Conservation (phyloP, 257 asterid genomes). For the Ehretia macrophylla region DNA sequence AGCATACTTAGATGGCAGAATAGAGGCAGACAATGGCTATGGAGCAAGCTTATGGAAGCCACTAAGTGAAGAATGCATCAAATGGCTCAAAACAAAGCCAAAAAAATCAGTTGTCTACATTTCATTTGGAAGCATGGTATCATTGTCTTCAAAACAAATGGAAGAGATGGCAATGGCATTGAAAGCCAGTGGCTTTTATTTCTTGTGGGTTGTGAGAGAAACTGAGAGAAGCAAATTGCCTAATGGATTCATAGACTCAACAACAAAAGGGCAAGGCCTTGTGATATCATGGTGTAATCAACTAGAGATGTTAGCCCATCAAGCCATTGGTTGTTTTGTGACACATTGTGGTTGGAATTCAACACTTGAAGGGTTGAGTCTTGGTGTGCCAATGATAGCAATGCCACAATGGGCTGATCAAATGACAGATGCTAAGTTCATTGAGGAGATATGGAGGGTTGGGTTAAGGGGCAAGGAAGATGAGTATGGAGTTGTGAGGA, state of each 20-base stretch:
- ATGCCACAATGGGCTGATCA: slow-evolving; percentile 72
- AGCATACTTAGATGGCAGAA: slow-evolving; percentile 50
- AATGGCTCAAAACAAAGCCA: slow-evolving; percentile 55
- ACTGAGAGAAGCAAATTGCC: slow-evolving; percentile 49
- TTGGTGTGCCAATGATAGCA: slow-evolving; percentile 65
- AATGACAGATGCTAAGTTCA: slow-evolving; percentile 57
- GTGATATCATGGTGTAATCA: slow-evolving; percentile 76
- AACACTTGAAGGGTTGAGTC: slow-evolving; percentile 49
- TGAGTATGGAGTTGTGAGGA: slow-evolving; percentile 45
- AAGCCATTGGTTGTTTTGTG: slow-evolving; percentile 54
- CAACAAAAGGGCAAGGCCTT: slow-evolving; percentile 30
- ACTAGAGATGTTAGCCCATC: slow-evolving; percentile 48
- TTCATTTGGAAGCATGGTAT: slow-evolving; percentile 75
- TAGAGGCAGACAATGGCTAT: slow-evolving; percentile 55
- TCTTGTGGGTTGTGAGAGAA: slow-evolving; percentile 66
- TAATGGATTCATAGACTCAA: slow-evolving; percentile 13
- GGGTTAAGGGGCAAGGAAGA: slow-evolving; percentile 58
- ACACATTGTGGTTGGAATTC: slow-evolving; percentile 78
- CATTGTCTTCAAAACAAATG: slow-evolving; percentile 39
- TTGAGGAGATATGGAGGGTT: slow-evolving; percentile 56
- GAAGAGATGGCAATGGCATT: slow-evolving; percentile 51
- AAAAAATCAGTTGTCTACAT: slow-evolving; percentile 47
- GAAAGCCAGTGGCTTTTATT: slow-evolving; percentile 17
- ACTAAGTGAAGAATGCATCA: slow-evolving; percentile 36
- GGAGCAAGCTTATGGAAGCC: slow-evolving; percentile 85